Conservation (phyloP, 495 filamentous ascomycete species). For the Penicillium paradoxum region DNA sequence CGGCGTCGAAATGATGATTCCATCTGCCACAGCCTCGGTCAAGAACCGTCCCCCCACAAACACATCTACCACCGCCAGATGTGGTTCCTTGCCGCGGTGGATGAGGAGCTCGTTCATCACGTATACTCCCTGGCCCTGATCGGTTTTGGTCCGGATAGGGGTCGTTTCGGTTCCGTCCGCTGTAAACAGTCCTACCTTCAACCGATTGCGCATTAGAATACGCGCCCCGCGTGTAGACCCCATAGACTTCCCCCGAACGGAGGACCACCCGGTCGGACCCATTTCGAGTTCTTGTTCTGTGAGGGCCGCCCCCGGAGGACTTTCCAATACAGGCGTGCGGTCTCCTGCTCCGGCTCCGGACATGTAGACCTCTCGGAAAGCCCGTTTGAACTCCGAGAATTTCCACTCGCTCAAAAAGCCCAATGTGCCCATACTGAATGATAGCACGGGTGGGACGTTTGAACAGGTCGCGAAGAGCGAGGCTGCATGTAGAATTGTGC, state of each 20-base stretch:
- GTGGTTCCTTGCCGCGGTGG: constrained; percentile 82
- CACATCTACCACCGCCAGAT: constrained; percentile 85
- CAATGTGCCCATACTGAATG: constrained; percentile 93
- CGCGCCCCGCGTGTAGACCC: constrained; percentile 67
- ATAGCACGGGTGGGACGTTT: constrained; percentile 84
- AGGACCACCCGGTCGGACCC: constrained; percentile 59
- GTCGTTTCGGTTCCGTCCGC: constrained; percentile 45
- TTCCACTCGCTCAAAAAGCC: constrained; percentile 97
- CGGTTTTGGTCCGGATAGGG: constrained; percentile 40
- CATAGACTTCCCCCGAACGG: constrained; percentile 74
- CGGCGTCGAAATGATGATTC: constrained; percentile 88
- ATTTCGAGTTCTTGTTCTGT: constrained; percentile 17
- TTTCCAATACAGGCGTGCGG: constrained; percentile 35
- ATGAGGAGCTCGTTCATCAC: constrained; percentile 95
- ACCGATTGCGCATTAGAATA: constrained; percentile 76
- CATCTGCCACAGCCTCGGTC: constrained; percentile 89
- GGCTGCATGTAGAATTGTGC: constrained; percentile 87
- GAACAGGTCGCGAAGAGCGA: constrained; percentile 81
- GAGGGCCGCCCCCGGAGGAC: constrained; percentile 13
- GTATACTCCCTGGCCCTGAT: constrained; percentile 52
- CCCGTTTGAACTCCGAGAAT: constrained; percentile 82
- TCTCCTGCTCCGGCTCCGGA: constrained; percentile 64
- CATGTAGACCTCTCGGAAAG: constrained; percentile 91
- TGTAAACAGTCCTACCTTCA: constrained; percentile 77
- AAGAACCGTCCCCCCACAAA: constrained; percentile 79